Conservation (phyloP, 108 stramenopile species). For the Cyclotella choctawhatcheeana region DNA sequence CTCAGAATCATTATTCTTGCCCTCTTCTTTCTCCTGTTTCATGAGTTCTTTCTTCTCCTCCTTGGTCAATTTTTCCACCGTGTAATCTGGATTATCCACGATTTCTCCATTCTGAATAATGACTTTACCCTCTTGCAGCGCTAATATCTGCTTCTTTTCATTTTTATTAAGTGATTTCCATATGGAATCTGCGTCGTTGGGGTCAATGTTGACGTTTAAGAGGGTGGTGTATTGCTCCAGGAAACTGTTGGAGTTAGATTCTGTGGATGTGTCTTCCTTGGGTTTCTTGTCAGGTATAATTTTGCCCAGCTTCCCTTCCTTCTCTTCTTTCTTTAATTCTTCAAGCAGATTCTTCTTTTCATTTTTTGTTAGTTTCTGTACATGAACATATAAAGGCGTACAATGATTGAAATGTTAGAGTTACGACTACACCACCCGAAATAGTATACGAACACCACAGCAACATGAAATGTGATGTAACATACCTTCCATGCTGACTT, state of each 20-base stretch:
- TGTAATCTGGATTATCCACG: constrained; percentile 4
- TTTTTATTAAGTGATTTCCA: background rate
- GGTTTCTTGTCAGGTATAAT: background rate
- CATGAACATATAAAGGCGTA: background rate
- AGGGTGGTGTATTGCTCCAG: background rate
- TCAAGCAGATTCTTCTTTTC: constrained; percentile 18
- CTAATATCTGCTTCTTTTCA: constrained; percentile 6
- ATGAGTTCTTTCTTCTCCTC: constrained; percentile 2
- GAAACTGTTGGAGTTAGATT: background rate
- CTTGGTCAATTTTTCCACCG: background rate
- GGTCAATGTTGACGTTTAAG: background rate
- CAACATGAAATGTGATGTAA: no score
- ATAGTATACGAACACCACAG: no score
- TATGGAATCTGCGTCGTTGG: background rate
- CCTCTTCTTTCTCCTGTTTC: background rate
- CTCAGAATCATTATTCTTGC: background rate
- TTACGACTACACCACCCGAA: no score
- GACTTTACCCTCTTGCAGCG: background rate
- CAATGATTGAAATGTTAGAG: no score
- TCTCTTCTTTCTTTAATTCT: background rate
- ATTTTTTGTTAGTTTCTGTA: background rate
- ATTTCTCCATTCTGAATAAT: background rate
- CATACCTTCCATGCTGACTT: no score
- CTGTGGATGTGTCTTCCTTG: background rate
- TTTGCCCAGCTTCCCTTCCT: background rate